Evolutionary conservation across 2,329 filamentous ascomycete species (phyloP), one percentile per base, ranked within the genome.

Genomic region (Talaromyces verruculosus): DNA sequence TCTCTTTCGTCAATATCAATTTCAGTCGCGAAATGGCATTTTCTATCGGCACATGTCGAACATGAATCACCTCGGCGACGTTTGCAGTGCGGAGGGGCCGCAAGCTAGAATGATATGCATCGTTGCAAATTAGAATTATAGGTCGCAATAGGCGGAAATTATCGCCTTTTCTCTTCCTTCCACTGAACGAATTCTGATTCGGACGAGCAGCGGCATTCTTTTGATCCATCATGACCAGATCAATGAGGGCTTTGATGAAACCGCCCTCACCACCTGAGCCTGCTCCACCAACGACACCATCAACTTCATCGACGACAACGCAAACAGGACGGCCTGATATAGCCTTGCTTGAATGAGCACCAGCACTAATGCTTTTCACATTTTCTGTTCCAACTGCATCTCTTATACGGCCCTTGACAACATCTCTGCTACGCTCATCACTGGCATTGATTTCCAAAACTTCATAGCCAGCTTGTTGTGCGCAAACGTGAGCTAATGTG

Each of bases 361-460:
- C 82, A 11, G 80, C 73, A 35, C 77, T 85, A 73, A 78, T 87
- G 61, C 83, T 87, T 74, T 91, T 95, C 67, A 99, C 94, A 67
- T 92, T 97, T 76, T 99, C 94, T 0, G 95, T 99, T 0, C 92
- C 93, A 39, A 99, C 85, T 76, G 92, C 94, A 65, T 97, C 96
- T 71, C 91, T 87, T 70, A 99, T 97, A 17, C 93, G 87, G 6
- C 92, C 92, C 75, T 91, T 95, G 41, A 99, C 95, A 1, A 99
- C 92, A 73, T 94, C 89, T 35, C 87, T 85, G 74, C 92, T 97
- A 72, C 95, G 86, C 75, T 99, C 96, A 74, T 99, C 95, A 72
- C 94, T 98, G 8, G 96, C 95, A 72, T 99, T 99, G 79, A 99
- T 96, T 76, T 99, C 95, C 74, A 98, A 86, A 0, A 96, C 91